Percentiles rank a stretch among this genome's conserved stretches.
phyloP scores from a whole-genome alignment of 1,284 basidiomycete species.

The Ceratobasidium papillatum region DNA sequence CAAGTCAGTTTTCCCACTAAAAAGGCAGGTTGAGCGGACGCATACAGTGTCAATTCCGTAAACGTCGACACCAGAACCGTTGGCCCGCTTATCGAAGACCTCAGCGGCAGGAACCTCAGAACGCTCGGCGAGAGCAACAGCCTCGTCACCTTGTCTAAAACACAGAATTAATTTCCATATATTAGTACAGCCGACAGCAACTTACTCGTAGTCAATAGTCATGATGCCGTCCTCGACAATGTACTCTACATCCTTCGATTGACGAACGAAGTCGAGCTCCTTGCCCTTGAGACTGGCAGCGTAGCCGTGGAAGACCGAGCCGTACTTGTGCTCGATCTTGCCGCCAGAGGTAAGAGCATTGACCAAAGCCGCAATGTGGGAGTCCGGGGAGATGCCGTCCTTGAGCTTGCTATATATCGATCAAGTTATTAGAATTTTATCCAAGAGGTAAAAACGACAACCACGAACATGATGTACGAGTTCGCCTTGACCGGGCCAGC shows the following conservation, averaged over 20 bases:
- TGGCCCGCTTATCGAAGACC: slow-evolving; percentile 3
- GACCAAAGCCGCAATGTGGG: background rate
- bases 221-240: slow-evolving; percentile 21
- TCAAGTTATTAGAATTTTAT: background rate
- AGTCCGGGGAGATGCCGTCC: slow-evolving; percentile 9
- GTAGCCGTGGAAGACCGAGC: slow-evolving; percentile 20
- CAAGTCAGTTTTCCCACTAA: background rate
- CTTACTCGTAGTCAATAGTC: slow-evolving; percentile 27
- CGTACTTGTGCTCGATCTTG: slow-evolving; percentile 28
- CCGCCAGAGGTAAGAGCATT: background rate
- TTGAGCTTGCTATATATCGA: slow-evolving; percentile 22
- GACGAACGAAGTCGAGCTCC: slow-evolving; percentile 26
- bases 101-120: background rate
- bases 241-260: slow-evolving; percentile 31
- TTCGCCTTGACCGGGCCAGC: slow-evolving; percentile 27
- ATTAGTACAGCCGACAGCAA: no score
- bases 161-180: background rate
- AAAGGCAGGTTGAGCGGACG: background rate
- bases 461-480: slow-evolving; percentile 26
- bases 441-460: background rate
- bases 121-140: background rate
- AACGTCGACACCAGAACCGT: slow-evolving; percentile 34
- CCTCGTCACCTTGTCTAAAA: slow-evolving; percentile 6
- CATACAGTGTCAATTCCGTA: slow-evolving; percentile 37
- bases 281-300: slow-evolving; percentile 16